These are phyloP conservation scores for Daedaleopsis sinensis DNA, from an alignment of 768 basidiomycete genomes.

Conservation along the genomic window DNA sequence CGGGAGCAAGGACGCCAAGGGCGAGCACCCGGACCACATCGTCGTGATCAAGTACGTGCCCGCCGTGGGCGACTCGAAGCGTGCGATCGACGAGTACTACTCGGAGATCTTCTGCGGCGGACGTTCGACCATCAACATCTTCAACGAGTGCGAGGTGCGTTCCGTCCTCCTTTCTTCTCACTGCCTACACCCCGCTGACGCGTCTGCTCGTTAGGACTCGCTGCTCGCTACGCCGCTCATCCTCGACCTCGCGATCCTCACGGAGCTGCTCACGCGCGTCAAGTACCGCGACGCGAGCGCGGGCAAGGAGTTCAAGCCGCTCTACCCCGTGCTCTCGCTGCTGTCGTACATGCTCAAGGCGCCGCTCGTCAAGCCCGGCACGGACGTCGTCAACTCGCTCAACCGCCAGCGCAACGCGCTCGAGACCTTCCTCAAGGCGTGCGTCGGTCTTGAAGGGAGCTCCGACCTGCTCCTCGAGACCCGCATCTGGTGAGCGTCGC, in stretches of 20 bases:
- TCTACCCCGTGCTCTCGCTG: conserved; percentile 91
- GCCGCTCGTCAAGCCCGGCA: conserved; percentile 93
- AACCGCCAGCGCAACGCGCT: conserved; percentile 94
- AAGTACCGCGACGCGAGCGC: conserved; percentile 70
- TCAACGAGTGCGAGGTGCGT: conserved; percentile 93
- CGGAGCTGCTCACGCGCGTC: conserved; percentile 92
- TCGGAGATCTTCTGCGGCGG: conserved; percentile 98
- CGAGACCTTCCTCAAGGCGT: conserved; percentile 93
- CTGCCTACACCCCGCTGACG: conserved; percentile 3
- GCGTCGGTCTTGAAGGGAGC: conserved; percentile 82
- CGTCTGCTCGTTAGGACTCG: conserved; percentile 65
- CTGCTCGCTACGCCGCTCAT: conserved; percentile 95
- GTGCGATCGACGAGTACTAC: conserved; percentile 99
- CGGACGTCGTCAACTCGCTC: conserved; percentile 93
- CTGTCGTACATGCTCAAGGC: conserved; percentile 98
- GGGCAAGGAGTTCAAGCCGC: conserved; percentile 69
- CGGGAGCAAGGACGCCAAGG: conserved; percentile 61
- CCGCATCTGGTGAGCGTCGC: conserved; percentile 74
- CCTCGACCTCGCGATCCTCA: conserved; percentile 89
- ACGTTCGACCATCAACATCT: conserved; percentile 91
- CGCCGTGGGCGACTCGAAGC: conserved; percentile 95
- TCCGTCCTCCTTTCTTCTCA: not conserved
- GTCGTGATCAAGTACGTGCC: conserved; percentile 98
- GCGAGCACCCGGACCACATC: conserved; percentile 97
- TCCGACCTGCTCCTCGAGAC: conserved; percentile 86